phyloP scores from a whole-genome alignment of 352 stramenopile genomes.

The Pythium plurisporium region DNA sequence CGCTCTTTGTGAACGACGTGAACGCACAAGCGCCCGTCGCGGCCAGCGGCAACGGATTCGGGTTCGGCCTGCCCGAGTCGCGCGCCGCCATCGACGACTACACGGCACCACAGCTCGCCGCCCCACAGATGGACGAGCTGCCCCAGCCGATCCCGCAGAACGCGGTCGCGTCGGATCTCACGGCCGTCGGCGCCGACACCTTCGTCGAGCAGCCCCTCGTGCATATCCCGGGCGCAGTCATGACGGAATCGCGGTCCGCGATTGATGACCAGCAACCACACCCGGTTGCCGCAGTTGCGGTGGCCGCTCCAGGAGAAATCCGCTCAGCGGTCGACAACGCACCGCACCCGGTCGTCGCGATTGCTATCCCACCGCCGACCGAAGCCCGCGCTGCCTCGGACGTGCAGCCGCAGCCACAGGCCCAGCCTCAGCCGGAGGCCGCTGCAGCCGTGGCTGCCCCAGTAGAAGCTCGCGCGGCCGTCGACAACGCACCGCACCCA shows the following conservation, averaged over 20 bases:
- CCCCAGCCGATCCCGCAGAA: slow-evolving; percentile 18
- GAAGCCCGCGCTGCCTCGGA: background rate
- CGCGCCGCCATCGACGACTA: slow-evolving; percentile 8
- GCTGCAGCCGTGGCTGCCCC: background rate
- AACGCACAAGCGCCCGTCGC: background rate
- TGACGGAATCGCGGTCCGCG: background rate
- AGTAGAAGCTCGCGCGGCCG: background rate
- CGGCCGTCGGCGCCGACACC: background rate
- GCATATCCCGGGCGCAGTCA: no score
- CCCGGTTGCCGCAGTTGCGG: background rate
- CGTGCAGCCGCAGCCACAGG: background rate
- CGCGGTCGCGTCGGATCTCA: background rate
- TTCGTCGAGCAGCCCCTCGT: no score
- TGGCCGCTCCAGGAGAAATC: background rate
- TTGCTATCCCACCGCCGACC: background rate
- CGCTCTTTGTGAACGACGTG: slow-evolving; percentile 19
- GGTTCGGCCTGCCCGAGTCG: slow-evolving; percentile 1
- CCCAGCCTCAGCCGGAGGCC: background rate
- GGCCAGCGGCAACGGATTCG: slow-evolving; percentile 14
- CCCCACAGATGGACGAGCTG: slow-evolving; percentile 11
- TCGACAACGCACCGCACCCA: background rate
- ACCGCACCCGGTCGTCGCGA: background rate
- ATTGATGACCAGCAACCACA: background rate
- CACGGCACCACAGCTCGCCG: slow-evolving; percentile 15
- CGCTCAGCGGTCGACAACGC: background rate